These are phyloP conservation scores for Marasmius oreades DNA, from an alignment of 1,284 basidiomycete genomes.

Conservation along the genomic window DNA sequence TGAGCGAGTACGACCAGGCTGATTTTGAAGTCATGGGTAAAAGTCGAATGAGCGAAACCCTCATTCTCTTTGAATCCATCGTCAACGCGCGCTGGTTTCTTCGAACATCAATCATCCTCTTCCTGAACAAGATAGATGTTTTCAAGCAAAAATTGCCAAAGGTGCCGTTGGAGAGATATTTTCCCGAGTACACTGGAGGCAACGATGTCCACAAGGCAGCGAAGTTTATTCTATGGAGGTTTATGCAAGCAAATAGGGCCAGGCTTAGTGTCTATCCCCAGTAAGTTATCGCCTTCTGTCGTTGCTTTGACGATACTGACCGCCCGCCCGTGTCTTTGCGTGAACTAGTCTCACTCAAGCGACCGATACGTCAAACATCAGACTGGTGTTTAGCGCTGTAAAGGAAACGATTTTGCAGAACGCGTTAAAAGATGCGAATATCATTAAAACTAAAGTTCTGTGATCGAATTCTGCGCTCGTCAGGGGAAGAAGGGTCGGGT, in stretches of 20 bases:
- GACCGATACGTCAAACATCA: constrained; percentile 78
- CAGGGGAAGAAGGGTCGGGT: no score
- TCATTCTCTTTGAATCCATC: constrained; percentile 92
- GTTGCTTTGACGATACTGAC: constrained; percentile 8
- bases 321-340: not conserved
- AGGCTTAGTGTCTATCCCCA: constrained; percentile 89
- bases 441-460: no score
- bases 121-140: constrained; percentile 94
- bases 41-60: constrained; percentile 95
- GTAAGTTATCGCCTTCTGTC: constrained; percentile 43
- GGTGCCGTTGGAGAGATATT: constrained; percentile 86
- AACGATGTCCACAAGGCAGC: constrained; percentile 96
- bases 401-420: constrained; percentile 97
- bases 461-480: no score
- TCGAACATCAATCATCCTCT: constrained; percentile 88
- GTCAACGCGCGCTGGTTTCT: constrained; percentile 99
- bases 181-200: constrained; percentile 94
- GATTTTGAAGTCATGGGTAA: constrained; percentile 71
- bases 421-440: constrained; percentile 82
- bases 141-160: constrained; percentile 92
- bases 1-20: constrained; percentile 94
- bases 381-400: constrained; percentile 55
- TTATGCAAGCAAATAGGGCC: constrained; percentile 93
- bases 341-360: constrained; percentile 69
- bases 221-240: constrained; percentile 97